phyloP scores from a whole-genome alignment of 345 rosid species.

The Moringa oleifera region DNA sequence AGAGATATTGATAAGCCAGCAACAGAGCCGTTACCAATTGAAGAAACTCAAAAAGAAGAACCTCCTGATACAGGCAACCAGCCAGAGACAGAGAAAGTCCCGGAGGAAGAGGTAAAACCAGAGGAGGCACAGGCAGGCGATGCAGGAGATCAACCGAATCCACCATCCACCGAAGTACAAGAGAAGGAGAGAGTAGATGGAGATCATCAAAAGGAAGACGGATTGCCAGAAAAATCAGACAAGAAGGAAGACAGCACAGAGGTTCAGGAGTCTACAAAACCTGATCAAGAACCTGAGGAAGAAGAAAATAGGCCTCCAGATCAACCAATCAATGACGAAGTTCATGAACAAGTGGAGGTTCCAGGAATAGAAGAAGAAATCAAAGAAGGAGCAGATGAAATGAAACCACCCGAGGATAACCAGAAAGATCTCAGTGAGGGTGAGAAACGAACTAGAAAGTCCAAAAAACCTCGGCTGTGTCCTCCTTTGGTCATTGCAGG shows the following conservation, averaged over 20 bases:
- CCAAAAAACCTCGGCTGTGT: slow-evolving; percentile 19
- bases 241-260: slow-evolving; percentile 8
- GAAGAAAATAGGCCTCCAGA: background rate
- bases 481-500: slow-evolving; percentile 42
- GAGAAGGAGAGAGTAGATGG: too few species aligned
- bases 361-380: too few species aligned
- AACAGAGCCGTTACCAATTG: background rate
- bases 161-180: background rate
- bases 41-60: slow-evolving; percentile 4
- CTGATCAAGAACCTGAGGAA: background rate
- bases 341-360: too few species aligned
- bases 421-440: slow-evolving; percentile 17
- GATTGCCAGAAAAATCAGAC: slow-evolving; percentile 15
- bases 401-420: slow-evolving; percentile 16
- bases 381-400: slow-evolving; percentile 14
- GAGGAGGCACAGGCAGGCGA: background rate
- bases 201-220: too few species aligned
- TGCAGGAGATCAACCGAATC: slow-evolving; percentile 3
- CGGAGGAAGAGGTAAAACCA: too few species aligned
- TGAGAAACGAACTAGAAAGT: background rate
- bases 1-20: too few species aligned
- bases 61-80: slow-evolving; percentile 12
- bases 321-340: too few species aligned
- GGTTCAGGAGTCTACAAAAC: slow-evolving; percentile 15
- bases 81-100: background rate